These are phyloP conservation scores for Sporobolomyces roseus DNA, from an alignment of 768 basidiomycete genomes.

Conservation along the genomic window DNA sequence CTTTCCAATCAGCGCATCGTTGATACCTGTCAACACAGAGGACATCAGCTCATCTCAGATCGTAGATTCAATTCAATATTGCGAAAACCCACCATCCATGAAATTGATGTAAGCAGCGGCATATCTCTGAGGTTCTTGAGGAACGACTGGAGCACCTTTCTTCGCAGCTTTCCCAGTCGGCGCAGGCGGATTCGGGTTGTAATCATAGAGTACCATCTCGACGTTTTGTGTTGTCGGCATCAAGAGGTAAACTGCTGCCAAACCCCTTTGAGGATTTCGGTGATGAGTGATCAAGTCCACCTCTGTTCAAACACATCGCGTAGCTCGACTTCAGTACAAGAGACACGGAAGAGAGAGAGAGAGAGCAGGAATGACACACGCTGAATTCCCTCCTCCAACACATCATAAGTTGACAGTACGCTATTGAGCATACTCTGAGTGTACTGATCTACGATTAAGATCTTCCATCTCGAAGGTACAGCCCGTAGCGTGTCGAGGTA, in stretches of 20 bases:
- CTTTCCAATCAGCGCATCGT: slow-evolving; percentile 70
- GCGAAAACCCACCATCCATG: slow-evolving; percentile 69
- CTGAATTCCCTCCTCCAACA: slow-evolving; percentile 92
- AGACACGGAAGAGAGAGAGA: background rate
- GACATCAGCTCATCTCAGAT: too few species aligned
- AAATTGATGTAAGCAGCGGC: slow-evolving; percentile 87
- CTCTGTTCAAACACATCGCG: slow-evolving; percentile 55
- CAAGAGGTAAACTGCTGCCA: slow-evolving; percentile 89
- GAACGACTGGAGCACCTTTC: slow-evolving; percentile 1
- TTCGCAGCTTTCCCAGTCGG: slow-evolving; percentile 19
- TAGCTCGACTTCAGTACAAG: background rate
- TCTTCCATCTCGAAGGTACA: slow-evolving; percentile 84
- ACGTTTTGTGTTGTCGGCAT: slow-evolving; percentile 95
- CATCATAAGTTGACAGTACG: slow-evolving; percentile 88
- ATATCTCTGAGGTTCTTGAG: slow-evolving; percentile 55
- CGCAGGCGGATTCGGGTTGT: slow-evolving; percentile 49
- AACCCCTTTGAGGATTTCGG: slow-evolving; percentile 74
- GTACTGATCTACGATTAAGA: slow-evolving; percentile 91
- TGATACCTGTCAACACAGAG: slow-evolving; percentile 57
- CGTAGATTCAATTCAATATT: too few species aligned
- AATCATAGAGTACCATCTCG: slow-evolving; percentile 83
- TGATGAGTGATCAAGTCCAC: slow-evolving; percentile 82
- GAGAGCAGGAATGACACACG: slow-evolving; percentile 57
- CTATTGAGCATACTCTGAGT: slow-evolving; percentile 76
- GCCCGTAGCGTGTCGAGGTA: slow-evolving; percentile 83